Evolutionary conservation across 495 filamentous ascomycete species (phyloP), one percentile per base, ranked within the genome.

Genomic region (Rostrohypoxylon terebratum): DNA sequence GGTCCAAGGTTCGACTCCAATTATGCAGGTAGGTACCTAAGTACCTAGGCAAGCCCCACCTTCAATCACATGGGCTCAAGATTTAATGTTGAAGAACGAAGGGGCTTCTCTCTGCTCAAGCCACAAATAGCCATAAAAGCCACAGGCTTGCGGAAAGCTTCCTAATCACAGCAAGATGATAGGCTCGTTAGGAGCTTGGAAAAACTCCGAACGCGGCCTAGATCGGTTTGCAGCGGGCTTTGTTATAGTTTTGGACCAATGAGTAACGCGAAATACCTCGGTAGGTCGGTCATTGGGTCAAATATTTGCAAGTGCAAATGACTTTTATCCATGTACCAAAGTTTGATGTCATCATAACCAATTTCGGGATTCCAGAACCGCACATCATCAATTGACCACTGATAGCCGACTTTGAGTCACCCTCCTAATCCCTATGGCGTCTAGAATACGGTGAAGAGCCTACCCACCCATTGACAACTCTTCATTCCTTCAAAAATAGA

Each of bases 291-390:
- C 59, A 28, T 44, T 68, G 54, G 54, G 59, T 51, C 59, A 28
- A 45, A 51, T 45, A 34, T 44, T 28, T 48, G 48, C 57, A 53
- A 28, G 21, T 70, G 45, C 54, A 55, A 34, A 44, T 11, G 20
- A 65, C 38, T 65, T 65, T 68, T 11, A 48, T 18, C 45, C 57
- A 50, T 68, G 55, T 40, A 50, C 33, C 18, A 40, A 23, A 51
- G 8, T 68, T 68, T 71, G 68, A 71, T 71, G 68, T 71, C 68
- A 71, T 71, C 68, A 66, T 71, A 64, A 64, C 45, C 54, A 28
- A 40, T 23, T 34, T 66, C 11, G 34, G 21, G 18, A 48, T 14
- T 14, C 25, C 16, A 25, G 18, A 1, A 25, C 31, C 21, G 28
- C 25, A 25, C 33, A 44, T 34, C 36, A 59, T 10, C 6, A 53